phyloP scores from a whole-genome alignment of 2,329 filamentous ascomycete species.

The Aspergillus pseudotamarii region DNA sequence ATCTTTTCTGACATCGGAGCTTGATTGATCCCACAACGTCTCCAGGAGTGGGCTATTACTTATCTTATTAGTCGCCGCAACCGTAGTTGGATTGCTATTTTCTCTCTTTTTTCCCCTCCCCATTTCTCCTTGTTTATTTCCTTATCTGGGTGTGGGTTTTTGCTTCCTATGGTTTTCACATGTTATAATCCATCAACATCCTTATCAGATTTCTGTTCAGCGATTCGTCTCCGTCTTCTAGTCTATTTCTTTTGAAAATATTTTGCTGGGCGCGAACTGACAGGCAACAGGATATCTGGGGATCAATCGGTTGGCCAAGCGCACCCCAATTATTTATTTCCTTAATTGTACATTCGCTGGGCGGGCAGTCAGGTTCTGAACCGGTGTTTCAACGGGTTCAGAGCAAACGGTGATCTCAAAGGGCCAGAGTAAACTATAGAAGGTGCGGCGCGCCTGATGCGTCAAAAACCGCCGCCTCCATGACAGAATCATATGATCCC shows the following conservation, averaged over 20 bases:
- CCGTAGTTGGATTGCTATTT: not conserved
- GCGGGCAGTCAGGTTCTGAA: not conserved
- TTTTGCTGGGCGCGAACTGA: not conserved
- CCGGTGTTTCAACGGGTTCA: slow-evolving; percentile 1
- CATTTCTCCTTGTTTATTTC: not conserved
- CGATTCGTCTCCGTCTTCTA: not conserved
- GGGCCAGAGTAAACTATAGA: not conserved
- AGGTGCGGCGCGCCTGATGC: slow-evolving; percentile 31
- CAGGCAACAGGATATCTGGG: not conserved
- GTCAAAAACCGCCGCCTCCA: slow-evolving; percentile 32
- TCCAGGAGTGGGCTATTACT: not conserved
- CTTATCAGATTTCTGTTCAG: not conserved
- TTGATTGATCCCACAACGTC: not conserved
- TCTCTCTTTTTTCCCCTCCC: not conserved
- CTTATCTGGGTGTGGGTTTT: no score
- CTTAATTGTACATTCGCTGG: not conserved
- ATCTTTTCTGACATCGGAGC: not conserved
- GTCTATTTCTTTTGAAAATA: not conserved
- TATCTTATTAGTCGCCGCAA: not conserved
- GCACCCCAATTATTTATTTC: not conserved
- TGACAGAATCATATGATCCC: slow-evolving; percentile 45
- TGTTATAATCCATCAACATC: not conserved
- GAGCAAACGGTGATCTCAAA: slow-evolving; percentile 8
- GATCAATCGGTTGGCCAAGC: not conserved
- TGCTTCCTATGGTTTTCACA: not conserved